These are phyloP conservation scores for Fusarium sarcochroum DNA, from an alignment of 2,329 filamentous ascomycete genomes.

Conservation along the genomic window DNA sequence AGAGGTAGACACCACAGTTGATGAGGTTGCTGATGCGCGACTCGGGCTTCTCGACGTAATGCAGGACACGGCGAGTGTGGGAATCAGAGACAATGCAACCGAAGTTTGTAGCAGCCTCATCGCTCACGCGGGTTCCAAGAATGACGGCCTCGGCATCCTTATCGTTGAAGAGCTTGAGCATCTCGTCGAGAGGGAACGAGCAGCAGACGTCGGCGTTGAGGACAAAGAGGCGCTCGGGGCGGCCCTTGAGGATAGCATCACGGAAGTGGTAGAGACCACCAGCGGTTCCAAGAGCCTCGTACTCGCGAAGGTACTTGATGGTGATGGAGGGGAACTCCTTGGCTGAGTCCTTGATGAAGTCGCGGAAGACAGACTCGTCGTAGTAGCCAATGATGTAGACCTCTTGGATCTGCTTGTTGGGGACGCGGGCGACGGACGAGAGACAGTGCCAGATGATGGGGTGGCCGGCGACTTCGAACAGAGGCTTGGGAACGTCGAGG, in stretches of 20 bases:
- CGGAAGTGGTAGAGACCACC: slow-evolving; percentile 99
- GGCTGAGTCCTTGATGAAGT: slow-evolving; percentile 94
- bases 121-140: slow-evolving; percentile 89
- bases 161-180: slow-evolving; percentile 94
- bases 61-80: slow-evolving; percentile 93
- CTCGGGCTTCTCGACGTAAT: slow-evolving; percentile 99
- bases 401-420: slow-evolving; percentile 84
- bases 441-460: slow-evolving; percentile 99
- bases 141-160: slow-evolving; percentile 98
- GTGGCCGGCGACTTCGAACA: slow-evolving; percentile 98
- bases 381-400: slow-evolving; percentile 99
- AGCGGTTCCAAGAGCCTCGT: slow-evolving; percentile 94
- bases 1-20: slow-evolving; percentile 99
- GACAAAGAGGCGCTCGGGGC: slow-evolving; percentile 95
- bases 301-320: slow-evolving; percentile 97
- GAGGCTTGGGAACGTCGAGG: slow-evolving; percentile 96
- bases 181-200: slow-evolving; percentile 95
- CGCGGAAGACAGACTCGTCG: slow-evolving; percentile 95
- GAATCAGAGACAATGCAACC: slow-evolving; percentile 97
- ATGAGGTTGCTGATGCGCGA: slow-evolving; percentile 98
- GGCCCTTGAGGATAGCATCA: slow-evolving; percentile 96
- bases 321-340: slow-evolving; percentile 86
- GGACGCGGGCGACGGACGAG: slow-evolving; percentile 89
- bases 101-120: slow-evolving; percentile 95
- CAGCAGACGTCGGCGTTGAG: slow-evolving; percentile 99